phyloP scores from a whole-genome alignment of 2,329 filamentous ascomycete species.

The Ramularia endophylla region DNA sequence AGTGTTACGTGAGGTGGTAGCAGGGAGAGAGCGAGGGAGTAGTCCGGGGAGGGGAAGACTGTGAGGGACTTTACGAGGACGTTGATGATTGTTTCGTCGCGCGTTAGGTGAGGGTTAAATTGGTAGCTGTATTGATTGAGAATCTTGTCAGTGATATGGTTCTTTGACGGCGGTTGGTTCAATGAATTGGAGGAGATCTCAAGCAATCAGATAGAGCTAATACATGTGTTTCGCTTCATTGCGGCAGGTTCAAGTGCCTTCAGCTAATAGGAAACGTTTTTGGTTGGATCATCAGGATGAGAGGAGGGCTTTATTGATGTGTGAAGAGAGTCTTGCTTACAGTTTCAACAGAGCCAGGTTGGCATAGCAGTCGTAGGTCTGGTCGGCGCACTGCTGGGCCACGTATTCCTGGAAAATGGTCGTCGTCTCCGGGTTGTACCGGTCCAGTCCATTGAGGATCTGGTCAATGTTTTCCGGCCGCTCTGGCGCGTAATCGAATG shows the following conservation, averaged over 20 bases:
- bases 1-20: slow-evolving; percentile 77
- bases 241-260: slow-evolving; percentile 51
- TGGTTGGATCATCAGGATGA: slow-evolving; percentile 70
- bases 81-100: slow-evolving; percentile 97
- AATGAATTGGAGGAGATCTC: slow-evolving; percentile 3
- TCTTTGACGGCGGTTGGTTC: slow-evolving; percentile 5
- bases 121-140: slow-evolving; percentile 68
- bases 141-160: slow-evolving; percentile 8
- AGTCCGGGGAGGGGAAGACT: slow-evolving; percentile 93
- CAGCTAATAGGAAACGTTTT: slow-evolving; percentile 99
- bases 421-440: slow-evolving; percentile 98
- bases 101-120: slow-evolving; percentile 97
- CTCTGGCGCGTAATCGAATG: slow-evolving; percentile 84
- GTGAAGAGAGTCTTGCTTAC: slow-evolving; percentile 54
- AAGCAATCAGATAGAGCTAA: slow-evolving; percentile 71
- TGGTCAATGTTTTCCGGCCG: slow-evolving; percentile 84
- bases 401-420: slow-evolving; percentile 92
- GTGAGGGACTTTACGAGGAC: slow-evolving; percentile 97
- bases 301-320: slow-evolving; percentile 67
- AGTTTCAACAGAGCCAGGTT: slow-evolving; percentile 95
- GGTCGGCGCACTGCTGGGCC: slow-evolving; percentile 86
- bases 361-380: slow-evolving; percentile 92
- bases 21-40: slow-evolving; percentile 88
- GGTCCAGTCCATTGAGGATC: slow-evolving; percentile 95
- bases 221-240: slow-evolving; percentile 59